Evolutionary conservation across 805 yeast species (phyloP), one percentile per base, ranked within the genome.

Genomic region (Zygotorulaspora danielsina): DNA sequence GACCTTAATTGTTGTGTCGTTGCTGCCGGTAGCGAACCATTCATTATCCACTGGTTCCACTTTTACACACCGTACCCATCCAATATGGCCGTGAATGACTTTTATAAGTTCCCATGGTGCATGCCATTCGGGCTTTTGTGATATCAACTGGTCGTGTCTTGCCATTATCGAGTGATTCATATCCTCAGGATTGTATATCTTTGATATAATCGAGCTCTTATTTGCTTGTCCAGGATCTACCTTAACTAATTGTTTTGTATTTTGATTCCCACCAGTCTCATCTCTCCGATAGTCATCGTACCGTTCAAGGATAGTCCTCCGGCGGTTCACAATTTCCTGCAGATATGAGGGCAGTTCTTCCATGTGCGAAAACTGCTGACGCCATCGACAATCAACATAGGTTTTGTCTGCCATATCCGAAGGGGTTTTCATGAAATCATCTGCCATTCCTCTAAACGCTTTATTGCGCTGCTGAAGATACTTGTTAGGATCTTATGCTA

Each of bases 1-100:
- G 2, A 90, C 70, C 51, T 89, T 89, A 46, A 93, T 84, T 0
- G 95, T 84, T 2, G 86, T 70, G 56, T 93, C 99, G 4, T 83
- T 76, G 3, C 95, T 80, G 0, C 97, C 99, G 0, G 96, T 81
- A 6, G 82, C 95, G 64, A 86, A 90, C 86, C 93, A 93, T 49
- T 80, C 75, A 58, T 88, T 88, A 21, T 82, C 82, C 1, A 59
- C 57, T 1, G 95, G 95, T 44, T 93, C 97, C 13, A 84, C 75
- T 6, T 81, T 72, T 2, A 88, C 66, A n/a, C 85, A 73, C 32
- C 95, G 71, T 1, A 93, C 87, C 89, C 97, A 89, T 0, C 99
- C 98, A 27, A 76, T 72, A 59, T 93, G 98, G 3, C 97, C 97
- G 1, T 84, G 78, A 1, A 90, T 70, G 3, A 90, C 87, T 41